Conservation (phyloP, 495 filamentous ascomycete species). For the Talaromyces liani region DNA sequence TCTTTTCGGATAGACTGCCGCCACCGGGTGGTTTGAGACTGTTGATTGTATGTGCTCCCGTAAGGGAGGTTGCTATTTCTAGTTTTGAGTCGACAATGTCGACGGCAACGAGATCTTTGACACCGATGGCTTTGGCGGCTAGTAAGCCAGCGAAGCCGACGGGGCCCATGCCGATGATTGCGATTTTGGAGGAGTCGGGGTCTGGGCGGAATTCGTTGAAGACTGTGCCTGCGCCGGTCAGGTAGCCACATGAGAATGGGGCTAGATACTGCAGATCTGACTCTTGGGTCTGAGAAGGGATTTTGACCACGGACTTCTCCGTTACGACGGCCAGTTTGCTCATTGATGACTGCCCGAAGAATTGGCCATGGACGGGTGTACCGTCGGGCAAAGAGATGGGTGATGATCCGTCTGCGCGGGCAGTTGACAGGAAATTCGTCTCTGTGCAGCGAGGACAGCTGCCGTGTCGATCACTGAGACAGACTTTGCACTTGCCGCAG, state of each 20-base stretch:
- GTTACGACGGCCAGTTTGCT: slow-evolving; percentile 29
- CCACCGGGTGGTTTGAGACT: slow-evolving; percentile 12
- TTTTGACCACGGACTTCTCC: slow-evolving; percentile 24
- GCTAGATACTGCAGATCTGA: slow-evolving; percentile 26
- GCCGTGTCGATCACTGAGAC: slow-evolving; percentile 16
- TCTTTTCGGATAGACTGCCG: slow-evolving; percentile 17
- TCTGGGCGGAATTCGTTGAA: slow-evolving; percentile 29
- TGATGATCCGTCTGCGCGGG: neutral
- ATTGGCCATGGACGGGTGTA: slow-evolving; percentile 25
- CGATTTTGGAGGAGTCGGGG: slow-evolving; percentile 14
- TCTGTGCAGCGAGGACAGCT: slow-evolving; percentile 25
- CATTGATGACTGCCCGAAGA: slow-evolving; percentile 39
- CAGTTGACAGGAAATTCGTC: slow-evolving; percentile 24
- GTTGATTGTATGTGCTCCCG: slow-evolving; percentile 34
- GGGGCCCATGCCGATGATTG: slow-evolving; percentile 32
- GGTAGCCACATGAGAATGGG: slow-evolving; percentile 39
- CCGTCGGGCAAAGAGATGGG: slow-evolving; percentile 12
- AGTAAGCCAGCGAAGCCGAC: slow-evolving; percentile 38
- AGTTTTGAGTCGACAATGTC: slow-evolving; percentile 36
- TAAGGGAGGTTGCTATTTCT: slow-evolving; percentile 30
- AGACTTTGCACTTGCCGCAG: slow-evolving; percentile 26
- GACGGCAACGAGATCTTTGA: slow-evolving; percentile 28
- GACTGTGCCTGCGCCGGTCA: slow-evolving; percentile 40
- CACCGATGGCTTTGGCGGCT: slow-evolving; percentile 18
- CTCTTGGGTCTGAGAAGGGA: neutral